Percentiles rank a stretch among this genome's conserved stretches.
Evolutionary conservation across 768 basidiomycete genomes (phyloP).

Genomic region (Russula compacta): DNA sequence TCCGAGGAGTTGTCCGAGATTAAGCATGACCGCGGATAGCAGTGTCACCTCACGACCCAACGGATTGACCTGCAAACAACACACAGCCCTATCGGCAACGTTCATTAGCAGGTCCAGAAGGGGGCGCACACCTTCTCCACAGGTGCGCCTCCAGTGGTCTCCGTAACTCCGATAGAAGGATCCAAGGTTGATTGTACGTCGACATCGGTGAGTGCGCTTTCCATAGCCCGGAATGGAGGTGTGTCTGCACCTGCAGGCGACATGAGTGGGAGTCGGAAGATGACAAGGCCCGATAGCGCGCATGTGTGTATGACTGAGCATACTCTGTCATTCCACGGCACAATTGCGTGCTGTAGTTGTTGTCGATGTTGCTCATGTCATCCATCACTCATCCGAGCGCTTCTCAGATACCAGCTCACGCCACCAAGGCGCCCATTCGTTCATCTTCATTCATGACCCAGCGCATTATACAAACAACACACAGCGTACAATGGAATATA

Average conservation of each 20-base stretch:
- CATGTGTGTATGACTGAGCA: no score
- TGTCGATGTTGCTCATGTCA: no score
- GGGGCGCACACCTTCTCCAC: constrained; percentile 12
- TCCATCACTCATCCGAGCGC: no score
- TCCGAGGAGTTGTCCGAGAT: constrained; percentile 21
- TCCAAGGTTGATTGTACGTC: constrained; percentile 7
- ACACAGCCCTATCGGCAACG: background rate
- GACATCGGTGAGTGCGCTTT: background rate
- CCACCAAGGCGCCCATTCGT: no score
- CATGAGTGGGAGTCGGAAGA: background rate
- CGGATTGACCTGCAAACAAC: constrained; percentile 16
- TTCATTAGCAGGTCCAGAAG: background rate
- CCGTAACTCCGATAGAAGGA: background rate
- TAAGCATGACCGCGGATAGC: constrained; percentile 21
- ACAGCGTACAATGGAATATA: no score
- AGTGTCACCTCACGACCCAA: constrained; percentile 22
- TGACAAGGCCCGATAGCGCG: background rate
- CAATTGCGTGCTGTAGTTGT: no score
- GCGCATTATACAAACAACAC: no score
- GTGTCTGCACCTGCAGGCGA: background rate
- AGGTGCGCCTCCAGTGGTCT: constrained; percentile 6
- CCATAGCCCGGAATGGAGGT: background rate
- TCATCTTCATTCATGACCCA: no score
- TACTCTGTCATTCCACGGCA: no score
- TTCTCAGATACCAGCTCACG: no score